Percentiles rank a stretch among this genome's conserved stretches.
These are phyloP conservation scores for Talaromyces adpressus DNA, from an alignment of 495 filamentous ascomycete species.

Conservation along the genomic window DNA sequence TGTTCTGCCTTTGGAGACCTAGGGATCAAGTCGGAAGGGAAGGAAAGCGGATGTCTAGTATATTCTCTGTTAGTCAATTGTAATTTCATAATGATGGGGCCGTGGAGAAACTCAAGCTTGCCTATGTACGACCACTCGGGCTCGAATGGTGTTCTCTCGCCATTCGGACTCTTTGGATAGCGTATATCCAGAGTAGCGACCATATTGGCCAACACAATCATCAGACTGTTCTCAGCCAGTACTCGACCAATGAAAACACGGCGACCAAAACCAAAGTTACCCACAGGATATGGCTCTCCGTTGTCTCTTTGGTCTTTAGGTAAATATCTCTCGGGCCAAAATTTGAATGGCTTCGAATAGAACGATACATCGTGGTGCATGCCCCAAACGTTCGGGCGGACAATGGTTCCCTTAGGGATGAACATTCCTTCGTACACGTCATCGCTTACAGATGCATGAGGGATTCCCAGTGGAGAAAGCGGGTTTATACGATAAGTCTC, in stretches of 20 bases:
- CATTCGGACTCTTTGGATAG: conserved; percentile 14
- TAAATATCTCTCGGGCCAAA: conserved; percentile 38
- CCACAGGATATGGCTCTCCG: conserved; percentile 41
- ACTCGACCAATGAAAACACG: conserved; percentile 17
- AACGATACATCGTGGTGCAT: conserved; percentile 33
- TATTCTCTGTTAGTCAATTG: neutral
- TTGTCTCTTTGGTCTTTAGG: conserved; percentile 33
- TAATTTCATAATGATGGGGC: neutral
- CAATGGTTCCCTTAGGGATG: conserved; percentile 36
- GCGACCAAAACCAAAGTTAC: conserved; percentile 47
- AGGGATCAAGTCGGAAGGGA: neutral
- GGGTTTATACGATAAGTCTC: conserved; percentile 33
- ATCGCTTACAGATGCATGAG: conserved; percentile 44
- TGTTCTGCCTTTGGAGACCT: neutral
- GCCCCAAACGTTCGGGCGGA: conserved; percentile 36
- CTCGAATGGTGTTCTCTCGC: conserved; percentile 5
- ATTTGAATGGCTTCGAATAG: conserved; percentile 29
- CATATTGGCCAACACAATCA: conserved; percentile 15
- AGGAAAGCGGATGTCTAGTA: neutral
- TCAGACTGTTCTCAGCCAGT: conserved; percentile 14
- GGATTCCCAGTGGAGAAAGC: conserved; percentile 33
- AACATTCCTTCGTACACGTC: conserved; percentile 43
- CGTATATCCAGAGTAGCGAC: conserved; percentile 13
- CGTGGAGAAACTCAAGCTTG: neutral
- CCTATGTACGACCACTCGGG: neutral